Base-by-base conservation (phyloP, 345 rosid species). In the Citrus sp. region DNA sequence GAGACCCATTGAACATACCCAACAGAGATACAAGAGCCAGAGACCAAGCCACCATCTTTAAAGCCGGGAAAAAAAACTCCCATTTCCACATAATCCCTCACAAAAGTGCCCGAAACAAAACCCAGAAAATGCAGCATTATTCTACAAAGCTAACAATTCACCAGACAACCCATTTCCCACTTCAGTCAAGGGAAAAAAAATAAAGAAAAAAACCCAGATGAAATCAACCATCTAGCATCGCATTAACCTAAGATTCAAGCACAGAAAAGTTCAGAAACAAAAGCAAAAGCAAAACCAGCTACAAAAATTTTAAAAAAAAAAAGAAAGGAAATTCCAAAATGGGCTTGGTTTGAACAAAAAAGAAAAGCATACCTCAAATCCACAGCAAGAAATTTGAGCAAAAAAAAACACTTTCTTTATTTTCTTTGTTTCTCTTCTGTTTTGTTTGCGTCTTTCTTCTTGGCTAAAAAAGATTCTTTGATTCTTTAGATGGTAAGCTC, bases 401-500 rank as follows among this genome's bases (percentile, higher is more conserved):
- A 63, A 32, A 81, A 70, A 71, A 60, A 21, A 12, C 34, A 46
- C 64, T 28, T 38, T 68, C 73, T 73, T 27, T 46, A 10, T 46
- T 46, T 46, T 46, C 51, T 13, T 46, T 46, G 18, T 46, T 46
- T 76, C 78, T 74, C 79, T 63, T 63, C 32, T 40, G 58, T 76
- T 35, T 55, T 68, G 70, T 46, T 78, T 40, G 49, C 42, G 77
- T 77, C 70, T 76, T 79, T 66, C 65, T 64, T 67, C 64, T 60
- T 18, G 9, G 46, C 61, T 84, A 87, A 87, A 64, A 88, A 87
- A 89, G 94, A 90, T 92, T 85, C 92, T 82, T 86, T 87, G 90
- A 90, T 85, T 89, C 88, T 88, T 80, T 84, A 78, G 84, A 86
- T 74, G 85, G 89, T 79, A 85, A 88, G 78, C 70, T 34, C 58